These are phyloP conservation scores for Protostelium mycophagum DNA, from an alignment of 78 protist genomes.

Conservation along the genomic window DNA sequence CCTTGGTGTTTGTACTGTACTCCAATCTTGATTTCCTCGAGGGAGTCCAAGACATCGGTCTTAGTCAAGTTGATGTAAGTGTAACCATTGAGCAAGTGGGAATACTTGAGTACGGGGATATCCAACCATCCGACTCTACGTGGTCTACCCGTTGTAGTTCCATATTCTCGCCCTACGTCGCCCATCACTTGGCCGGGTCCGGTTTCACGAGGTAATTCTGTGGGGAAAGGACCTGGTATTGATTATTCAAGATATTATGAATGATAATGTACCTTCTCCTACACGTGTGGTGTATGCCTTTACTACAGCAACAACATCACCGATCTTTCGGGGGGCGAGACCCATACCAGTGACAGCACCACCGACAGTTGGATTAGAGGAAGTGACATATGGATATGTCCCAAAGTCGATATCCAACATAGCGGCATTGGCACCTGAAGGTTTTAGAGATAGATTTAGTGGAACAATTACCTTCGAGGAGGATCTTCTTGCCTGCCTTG, in stretches of 20 bases:
- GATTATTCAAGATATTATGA: background rate
- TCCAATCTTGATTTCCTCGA: slow-evolving; percentile 73
- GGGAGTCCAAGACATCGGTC: slow-evolving; percentile 75
- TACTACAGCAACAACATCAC: slow-evolving; percentile 82
- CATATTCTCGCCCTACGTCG: slow-evolving; percentile 80
- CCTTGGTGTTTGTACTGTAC: slow-evolving; percentile 68
- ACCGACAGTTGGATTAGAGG: slow-evolving; percentile 82
- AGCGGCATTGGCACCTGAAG: slow-evolving; percentile 88
- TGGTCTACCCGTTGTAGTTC: slow-evolving; percentile 91
- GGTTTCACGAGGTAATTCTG: slow-evolving; percentile 68
- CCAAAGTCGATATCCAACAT: slow-evolving; percentile 93
- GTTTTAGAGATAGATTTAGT: background rate
- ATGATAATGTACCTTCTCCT: slow-evolving; percentile 22
- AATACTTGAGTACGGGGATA: slow-evolving; percentile 77
- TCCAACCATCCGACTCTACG: slow-evolving; percentile 94
- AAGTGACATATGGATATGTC: slow-evolving; percentile 92
- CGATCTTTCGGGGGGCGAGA: slow-evolving; percentile 72
- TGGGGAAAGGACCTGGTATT: slow-evolving; percentile 84
- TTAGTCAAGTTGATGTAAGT: slow-evolving; percentile 79
- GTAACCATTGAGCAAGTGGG: slow-evolving; percentile 75
- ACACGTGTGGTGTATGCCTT: slow-evolving; percentile 94
- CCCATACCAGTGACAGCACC: slow-evolving; percentile 88
- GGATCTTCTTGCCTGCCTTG: slow-evolving; percentile 60
- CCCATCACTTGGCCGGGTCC: slow-evolving; percentile 26
- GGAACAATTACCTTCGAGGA: slow-evolving; percentile 26